Evolutionary conservation across 1,139 yeast genomes (phyloP), one percentile per base, ranked within the genome.

Genomic region (Ogataea hybrid): DNA sequence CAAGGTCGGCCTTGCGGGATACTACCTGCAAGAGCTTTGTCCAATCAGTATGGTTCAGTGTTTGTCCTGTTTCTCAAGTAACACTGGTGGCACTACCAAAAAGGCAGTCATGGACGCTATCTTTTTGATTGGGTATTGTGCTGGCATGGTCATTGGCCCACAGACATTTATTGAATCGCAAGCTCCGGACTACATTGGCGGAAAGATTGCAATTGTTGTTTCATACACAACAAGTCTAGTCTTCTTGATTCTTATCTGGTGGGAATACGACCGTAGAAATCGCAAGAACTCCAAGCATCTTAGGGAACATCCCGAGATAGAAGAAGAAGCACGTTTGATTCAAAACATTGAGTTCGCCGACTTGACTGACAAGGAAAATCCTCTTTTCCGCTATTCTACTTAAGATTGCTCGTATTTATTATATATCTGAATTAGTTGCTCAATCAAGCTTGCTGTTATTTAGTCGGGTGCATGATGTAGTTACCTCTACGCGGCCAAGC

Each of bases 41-140:
- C 38, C 42, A 2, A 16, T 39, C 8, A 28, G 37, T 15, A 18
- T 39, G 25, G 20, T 34, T 18, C 28, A 35, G 4, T 12, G 34
- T 4, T 21, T 34, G 10, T 39, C 43, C 6, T 39, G 37, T 28
- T 54, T 69, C 8, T 28, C 33, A 12, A 25, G 29, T 15, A 41
- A 41, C 27, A 28, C 32, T 34, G 35, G 35, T 5, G 43, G 43
- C 2, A 38, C 27, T 14, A 39, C 43, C 1, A 39, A 39, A 14
- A 63, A 73, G 39, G 73, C 78, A 15, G 71, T 77, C 27, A 78
- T 74, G 57, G 82, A 39, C 20, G 33, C 83, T 1, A 60, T 77
- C 33, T 70, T 83, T 49, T 65, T 83, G 36, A 68, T 79, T 42
- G 43, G 43, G 2, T 39, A 34, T 15, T 34, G 39, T 29, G 32